phyloP scores from a whole-genome alignment of 768 basidiomycete genomes.

The Termitomyces sp. region DNA sequence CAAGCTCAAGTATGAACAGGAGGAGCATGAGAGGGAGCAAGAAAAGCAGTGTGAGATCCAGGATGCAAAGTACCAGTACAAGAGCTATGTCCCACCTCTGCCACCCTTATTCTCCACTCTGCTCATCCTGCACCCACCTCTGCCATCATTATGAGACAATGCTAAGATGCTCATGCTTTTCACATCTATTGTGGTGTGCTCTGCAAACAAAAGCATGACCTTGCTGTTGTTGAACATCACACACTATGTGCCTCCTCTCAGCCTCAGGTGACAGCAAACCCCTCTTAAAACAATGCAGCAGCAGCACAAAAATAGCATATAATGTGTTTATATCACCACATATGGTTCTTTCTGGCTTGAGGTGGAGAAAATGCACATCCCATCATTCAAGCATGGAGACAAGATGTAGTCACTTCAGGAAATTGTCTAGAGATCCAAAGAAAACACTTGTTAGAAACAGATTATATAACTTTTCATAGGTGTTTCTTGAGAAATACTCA shows the following conservation, averaged over 20 bases:
- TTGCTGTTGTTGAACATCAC: background rate
- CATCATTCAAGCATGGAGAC: slow-evolving; percentile 11
- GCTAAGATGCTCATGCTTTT: background rate
- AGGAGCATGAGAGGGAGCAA: background rate
- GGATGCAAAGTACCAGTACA: background rate
- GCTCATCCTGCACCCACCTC: background rate
- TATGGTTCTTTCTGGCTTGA: background rate
- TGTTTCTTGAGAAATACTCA: no score
- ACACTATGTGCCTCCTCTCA: background rate
- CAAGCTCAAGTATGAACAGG: background rate
- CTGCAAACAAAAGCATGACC: background rate
- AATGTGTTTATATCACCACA: background rate
- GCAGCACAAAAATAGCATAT: background rate
- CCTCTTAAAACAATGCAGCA: background rate
- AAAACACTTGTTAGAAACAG: no score
- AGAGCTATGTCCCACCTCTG: background rate
- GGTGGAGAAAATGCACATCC: slow-evolving; percentile 8
- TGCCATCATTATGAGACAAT: background rate
- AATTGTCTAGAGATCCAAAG: no score
- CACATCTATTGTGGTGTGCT: background rate
- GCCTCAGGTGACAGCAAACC: background rate
- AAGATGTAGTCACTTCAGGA: slow-evolving; percentile 13
- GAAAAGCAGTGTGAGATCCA: background rate
- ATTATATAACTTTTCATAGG: no score
- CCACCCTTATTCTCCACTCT: slow-evolving; percentile 2